A percentile compares a stretch with the other conserved stretches of the same genome.
These are phyloP conservation scores for Agastache rugosa DNA, from an alignment of 257 asterid species.

Conservation along the genomic window DNA sequence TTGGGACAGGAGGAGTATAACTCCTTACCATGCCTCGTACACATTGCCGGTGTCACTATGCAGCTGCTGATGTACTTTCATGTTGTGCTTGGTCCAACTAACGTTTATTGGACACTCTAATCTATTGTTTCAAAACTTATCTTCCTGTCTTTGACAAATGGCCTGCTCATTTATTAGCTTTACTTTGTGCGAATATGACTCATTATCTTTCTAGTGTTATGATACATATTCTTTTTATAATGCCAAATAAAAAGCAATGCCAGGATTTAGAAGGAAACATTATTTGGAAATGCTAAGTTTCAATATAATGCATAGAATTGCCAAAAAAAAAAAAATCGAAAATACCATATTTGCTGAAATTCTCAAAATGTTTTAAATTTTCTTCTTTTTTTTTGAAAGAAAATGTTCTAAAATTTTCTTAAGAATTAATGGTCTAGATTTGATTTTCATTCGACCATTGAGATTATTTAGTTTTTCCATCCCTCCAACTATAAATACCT, in stretches of 20 bases:
- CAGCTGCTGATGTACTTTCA: neutral
- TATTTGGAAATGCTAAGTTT: too few relatives aligned
- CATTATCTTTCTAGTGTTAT: neutral
- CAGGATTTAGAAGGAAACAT: neutral
- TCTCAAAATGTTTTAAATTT: too few relatives aligned
- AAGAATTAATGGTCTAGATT: too few relatives aligned
- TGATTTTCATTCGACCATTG: too few relatives aligned
- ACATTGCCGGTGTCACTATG: conserved; percentile 30
- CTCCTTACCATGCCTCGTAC: conserved; percentile 54
- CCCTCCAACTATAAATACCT: too few relatives aligned
- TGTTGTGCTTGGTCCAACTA: conserved; percentile 31
- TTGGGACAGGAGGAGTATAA: too few relatives aligned
- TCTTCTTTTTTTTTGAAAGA: too few relatives aligned
- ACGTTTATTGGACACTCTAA: neutral
- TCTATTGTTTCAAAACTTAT: neutral
- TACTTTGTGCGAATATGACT: neutral
- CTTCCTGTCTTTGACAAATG: neutral
- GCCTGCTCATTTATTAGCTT: neutral
- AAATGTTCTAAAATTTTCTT: too few relatives aligned
- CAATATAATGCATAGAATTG: too few relatives aligned
- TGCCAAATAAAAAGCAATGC: neutral
- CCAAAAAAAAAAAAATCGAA: too few relatives aligned
- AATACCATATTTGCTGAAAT: too few relatives aligned
- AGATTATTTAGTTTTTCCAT: too few relatives aligned
- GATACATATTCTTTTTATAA: neutral